Base-by-base conservation (phyloP, 1,284 basidiomycete genomes). In the Xerocomus subilludens region DNA sequence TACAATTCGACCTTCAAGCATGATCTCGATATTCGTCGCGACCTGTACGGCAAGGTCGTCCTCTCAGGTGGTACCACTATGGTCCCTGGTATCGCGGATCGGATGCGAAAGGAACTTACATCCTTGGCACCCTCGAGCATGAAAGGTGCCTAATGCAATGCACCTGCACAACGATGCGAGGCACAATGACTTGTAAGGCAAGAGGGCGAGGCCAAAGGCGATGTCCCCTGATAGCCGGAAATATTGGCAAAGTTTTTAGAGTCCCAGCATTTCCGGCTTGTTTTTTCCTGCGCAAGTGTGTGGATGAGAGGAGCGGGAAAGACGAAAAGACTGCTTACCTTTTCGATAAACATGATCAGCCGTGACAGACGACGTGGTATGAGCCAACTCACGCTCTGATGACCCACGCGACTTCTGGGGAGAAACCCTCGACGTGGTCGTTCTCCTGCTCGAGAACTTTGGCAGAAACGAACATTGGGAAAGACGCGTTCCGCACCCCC, bases 401-500 rank as follows among this genome's bases (percentile, higher is more conserved):
- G 70, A 99, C 98, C 98, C 98, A 99, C 36, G 98, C 98, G 49
- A 99, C 98, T 85, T 99, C 98, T 4, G 98, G 97, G 76, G 98
- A 98, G 85, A 99, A 99, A n/a, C 98, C 98, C 84, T 99, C 98
- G 77, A 99, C 97, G 85, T 99, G 98, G 81, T 99, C 94, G 88
- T 99, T 99, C 85, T 99, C 98, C 64, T 94, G 90, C 86, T 99
- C 97, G 69, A 99, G 91, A 51, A 98, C 96, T 75, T 96, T 96
- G 71, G 90, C 86, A 0, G 97, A 98, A 67, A 99, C 96, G 81
- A 99, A 99, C 96, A 99, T 98, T 25, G 98, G 98, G 90, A 99
- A 99, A 84, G 98, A 99, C 59, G 96, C 93, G 85, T 99, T 99
- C 84, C 98, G 95, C 45, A 99, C 97, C 62, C 94, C 98, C 81